Evolutionary conservation across 1,284 basidiomycete genomes (phyloP), one percentile per base, ranked within the genome.

Genomic region (Ceratorhiza oryzae-sativae): DNA sequence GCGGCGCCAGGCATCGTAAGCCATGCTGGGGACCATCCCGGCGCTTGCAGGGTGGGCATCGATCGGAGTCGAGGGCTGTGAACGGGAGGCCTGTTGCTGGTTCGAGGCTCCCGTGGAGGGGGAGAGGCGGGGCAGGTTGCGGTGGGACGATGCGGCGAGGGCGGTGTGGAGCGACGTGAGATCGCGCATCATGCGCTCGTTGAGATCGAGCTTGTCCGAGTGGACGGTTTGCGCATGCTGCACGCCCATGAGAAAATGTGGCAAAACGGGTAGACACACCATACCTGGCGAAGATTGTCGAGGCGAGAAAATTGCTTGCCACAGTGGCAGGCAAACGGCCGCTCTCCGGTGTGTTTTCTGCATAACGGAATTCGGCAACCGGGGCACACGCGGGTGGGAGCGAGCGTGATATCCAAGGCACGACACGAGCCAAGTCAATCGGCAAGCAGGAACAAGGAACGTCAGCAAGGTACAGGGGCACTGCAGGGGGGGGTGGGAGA

Each of bases 271-370:
- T 10, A 58, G 20, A 36, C 12, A 41, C 5, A 6, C 30, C 62
- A 8, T 46, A 45, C 65, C 79, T 98, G 96, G 56, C 96, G 89
- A 12, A 98, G 87, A 79, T 98, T 98, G 83, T 98, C 96, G 78
- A 98, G 90, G 27, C 96, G 90, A 18, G 94, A 97, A 79, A 98
- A 98, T 73, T 96, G 91, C 80, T 97, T 97, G 32, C 89, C 88
- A 83, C 96, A 98, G 79, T 98, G 95, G 79, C 96, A 98, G 58
- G 89, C 88, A 82, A 98, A 39, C 13, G 36, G 36, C 8, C 36
- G 36, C 13, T 39, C 36, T 6, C 36, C 36, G 13, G 36, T 39
- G 36, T 39, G 36, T 39, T 39, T 39, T 39, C 36, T 39, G 36
- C 30, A 68, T n/a, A 48, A 59, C 61, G 55, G 34, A 30, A 9